phyloP scores from a whole-genome alignment of 2,329 filamentous ascomycete genomes.

The Botryotinia globosa region DNA sequence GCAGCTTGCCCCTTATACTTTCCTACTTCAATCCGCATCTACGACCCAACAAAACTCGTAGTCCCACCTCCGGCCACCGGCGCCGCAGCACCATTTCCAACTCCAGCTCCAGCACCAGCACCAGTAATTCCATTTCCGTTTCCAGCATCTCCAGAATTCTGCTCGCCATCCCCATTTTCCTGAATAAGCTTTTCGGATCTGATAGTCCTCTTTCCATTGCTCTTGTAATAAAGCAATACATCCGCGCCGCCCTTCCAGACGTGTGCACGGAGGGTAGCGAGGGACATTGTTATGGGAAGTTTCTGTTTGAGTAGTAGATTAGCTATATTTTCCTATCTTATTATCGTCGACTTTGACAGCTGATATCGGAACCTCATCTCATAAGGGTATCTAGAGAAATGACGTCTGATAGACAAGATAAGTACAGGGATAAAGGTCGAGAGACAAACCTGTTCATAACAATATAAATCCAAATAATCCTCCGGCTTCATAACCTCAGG shows the following conservation, averaged over 20 bases:
- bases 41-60: neutral
- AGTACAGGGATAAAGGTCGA: neutral
- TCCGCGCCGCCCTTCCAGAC: conserved; percentile 96
- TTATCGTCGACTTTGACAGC: neutral
- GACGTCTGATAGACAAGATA: neutral
- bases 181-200: conserved; percentile 23
- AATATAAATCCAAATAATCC: conserved; percentile 92
- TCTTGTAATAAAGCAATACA: conserved; percentile 84
- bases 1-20: neutral
- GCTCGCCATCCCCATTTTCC: neutral
- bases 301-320: conserved; percentile 29
- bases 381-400: neutral
- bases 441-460: conserved; percentile 77
- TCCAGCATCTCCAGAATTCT: neutral
- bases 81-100: neutral
- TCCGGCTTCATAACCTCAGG: conserved; percentile 69
- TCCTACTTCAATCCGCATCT: neutral
- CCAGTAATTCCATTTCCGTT: neutral
- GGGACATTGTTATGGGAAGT: conserved; percentile 79
- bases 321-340: neutral
- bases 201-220: conserved; percentile 64
- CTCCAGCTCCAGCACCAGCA: neutral
- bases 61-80: neutral
- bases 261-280: conserved; percentile 88
- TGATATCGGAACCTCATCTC: neutral